phyloP scores from a whole-genome alignment of 495 filamentous ascomycete genomes.

The Penicillium silybi region DNA sequence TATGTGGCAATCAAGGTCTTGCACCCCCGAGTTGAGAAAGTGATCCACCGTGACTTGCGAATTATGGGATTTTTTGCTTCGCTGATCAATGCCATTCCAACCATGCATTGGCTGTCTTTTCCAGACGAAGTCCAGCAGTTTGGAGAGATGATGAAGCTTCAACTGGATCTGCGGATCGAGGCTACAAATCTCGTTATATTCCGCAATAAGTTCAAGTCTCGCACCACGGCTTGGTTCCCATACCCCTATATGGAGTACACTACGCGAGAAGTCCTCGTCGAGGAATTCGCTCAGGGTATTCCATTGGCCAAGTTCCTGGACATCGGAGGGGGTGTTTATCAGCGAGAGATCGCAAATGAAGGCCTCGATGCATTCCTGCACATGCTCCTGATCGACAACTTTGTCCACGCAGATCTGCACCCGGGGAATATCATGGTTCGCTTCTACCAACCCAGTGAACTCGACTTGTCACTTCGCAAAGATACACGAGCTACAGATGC shows the following conservation, averaged over 20 bases:
- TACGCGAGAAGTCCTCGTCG: conserved; percentile 86
- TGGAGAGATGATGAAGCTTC: conserved; percentile 96
- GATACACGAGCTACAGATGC: conserved; percentile 49
- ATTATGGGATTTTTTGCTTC: conserved; percentile 95
- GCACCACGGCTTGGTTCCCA: conserved; percentile 93
- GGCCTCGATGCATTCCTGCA: conserved; percentile 96
- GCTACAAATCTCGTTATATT: conserved; percentile 85
- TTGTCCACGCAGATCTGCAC: conserved; percentile 97
- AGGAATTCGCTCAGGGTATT: conserved; percentile 94
- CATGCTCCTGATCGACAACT: conserved; percentile 98
- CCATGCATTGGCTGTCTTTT: conserved; percentile 95
- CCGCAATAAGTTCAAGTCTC: conserved; percentile 82
- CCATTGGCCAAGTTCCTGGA: conserved; percentile 86
- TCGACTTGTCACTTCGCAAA: conserved; percentile 57
- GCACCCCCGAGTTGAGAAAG: conserved; percentile 85
- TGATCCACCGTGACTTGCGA: conserved; percentile 79
- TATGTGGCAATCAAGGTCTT: conserved; percentile 97
- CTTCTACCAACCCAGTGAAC: conserved; percentile 80
- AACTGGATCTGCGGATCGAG: conserved; percentile 94
- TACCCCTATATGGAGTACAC: conserved; percentile 89
- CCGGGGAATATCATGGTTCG: conserved; percentile 99
- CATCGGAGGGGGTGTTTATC: conserved; percentile 87
- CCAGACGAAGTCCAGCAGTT: conserved; percentile 94
- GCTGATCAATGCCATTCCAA: conserved; percentile 80
- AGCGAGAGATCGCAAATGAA: conserved; percentile 90